Base-by-base conservation (phyloP, 352 stramenopile genomes). In the Globisporangium rhizosaccharum region DNA sequence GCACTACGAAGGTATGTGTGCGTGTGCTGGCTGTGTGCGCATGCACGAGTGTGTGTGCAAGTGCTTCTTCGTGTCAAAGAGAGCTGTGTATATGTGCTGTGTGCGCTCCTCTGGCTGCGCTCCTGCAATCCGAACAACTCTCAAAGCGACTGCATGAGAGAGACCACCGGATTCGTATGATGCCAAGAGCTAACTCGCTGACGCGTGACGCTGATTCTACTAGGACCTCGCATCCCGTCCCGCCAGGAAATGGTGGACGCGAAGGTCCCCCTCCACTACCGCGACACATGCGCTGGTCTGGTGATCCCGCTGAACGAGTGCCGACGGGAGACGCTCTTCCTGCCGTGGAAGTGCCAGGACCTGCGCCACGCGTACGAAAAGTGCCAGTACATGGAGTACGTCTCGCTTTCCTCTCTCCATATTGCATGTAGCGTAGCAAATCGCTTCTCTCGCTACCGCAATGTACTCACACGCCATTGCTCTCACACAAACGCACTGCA, bases 291-390 rank as follows among this genome's bases (percentile, higher is more conserved):
- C 71, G 93, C 91, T 39, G 93, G 97, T 52, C 74, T 98, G 39
- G 76, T 99, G 41, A 97, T 99, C 57, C 82, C 87, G 59, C 73
- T 99, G 49, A 99, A 99, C 74, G 87, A 98, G 68, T 97, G 90
- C 73, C 92, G 96, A 75, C 90, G 90, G 57, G 78, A 96, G 59
- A 98, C 91, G 46, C 87, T 90, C 53, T 98, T 91, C 71, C 76
- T 97, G 63, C 94, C 94, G 52, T 97, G 92, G 77, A 92, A 98
- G 72, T 99, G 96, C 76, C 82, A 91, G 70, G 94, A 99, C 71
- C 74, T 98, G 73, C 90, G 95, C 72, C 96, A 99, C 78, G 97
- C 91, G 33, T 99, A 99, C 75, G 96, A 99, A 76, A 98, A 98
- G 76, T 99, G 96, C 79, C 85, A 98, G 83, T 98, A 99, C 75